Evolutionary conservation across 305 asterid species (phyloP).

Genomic region (Fraxinus dipetala): DNA sequence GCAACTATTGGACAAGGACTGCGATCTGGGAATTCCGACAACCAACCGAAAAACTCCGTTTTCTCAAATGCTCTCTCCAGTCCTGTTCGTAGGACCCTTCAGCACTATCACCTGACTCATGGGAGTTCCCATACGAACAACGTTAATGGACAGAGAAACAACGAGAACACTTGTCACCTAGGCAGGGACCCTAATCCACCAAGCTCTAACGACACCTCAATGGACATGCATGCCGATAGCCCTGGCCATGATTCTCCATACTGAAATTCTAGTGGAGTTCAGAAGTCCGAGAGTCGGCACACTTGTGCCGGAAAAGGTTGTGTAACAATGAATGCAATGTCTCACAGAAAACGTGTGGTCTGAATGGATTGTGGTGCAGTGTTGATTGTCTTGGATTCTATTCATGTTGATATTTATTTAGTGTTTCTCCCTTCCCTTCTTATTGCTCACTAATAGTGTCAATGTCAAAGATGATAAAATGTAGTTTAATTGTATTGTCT

Average conservation of each 20-base stretch:
- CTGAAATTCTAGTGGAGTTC: slow-evolving; percentile 13
- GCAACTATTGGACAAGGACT: slow-evolving; percentile 36
- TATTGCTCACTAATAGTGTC: not conserved
- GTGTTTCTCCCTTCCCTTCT: not conserved
- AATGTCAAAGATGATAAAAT: not conserved
- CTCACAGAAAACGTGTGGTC: not conserved
- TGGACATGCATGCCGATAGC: slow-evolving; percentile 67
- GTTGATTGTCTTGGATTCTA: not conserved
- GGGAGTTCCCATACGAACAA: slow-evolving; percentile 28
- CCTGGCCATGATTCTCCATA: slow-evolving; percentile 54
- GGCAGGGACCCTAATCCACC: slow-evolving; percentile 42
- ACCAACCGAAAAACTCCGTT: slow-evolving; percentile 24
- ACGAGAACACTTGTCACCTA: slow-evolving; percentile 26
- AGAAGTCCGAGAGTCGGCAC: not conserved
- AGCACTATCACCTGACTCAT: slow-evolving; percentile 59
- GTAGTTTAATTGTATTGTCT: not conserved
- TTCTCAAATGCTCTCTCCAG: slow-evolving; percentile 75
- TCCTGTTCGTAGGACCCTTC: slow-evolving; percentile 63
- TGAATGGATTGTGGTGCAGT: not conserved
- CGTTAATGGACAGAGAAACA: slow-evolving; percentile 19
- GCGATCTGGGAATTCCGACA: slow-evolving; percentile 26
- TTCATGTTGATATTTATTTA: not conserved
- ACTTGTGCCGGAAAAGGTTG: slow-evolving; percentile 1
- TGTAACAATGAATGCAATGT: not conserved
- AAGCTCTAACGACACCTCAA: slow-evolving; percentile 44